phyloP scores from a whole-genome alignment of 352 stramenopile species.

The Phytopythium aichiense region DNA sequence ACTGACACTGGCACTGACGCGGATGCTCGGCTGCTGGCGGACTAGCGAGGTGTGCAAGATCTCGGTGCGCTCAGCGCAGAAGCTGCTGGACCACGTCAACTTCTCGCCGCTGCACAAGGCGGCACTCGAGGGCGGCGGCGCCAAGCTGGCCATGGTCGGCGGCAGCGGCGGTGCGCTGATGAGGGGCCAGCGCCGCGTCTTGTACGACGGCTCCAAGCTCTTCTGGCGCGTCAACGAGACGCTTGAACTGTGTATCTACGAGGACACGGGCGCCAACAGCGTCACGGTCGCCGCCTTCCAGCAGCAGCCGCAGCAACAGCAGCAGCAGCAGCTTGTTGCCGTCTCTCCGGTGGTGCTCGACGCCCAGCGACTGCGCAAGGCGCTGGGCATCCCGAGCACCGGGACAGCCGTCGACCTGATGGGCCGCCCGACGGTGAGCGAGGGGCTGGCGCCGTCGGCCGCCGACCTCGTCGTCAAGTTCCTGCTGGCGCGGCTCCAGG shows the following conservation, averaged over 20 bases:
- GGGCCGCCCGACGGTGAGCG: background rate
- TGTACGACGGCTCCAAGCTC: constrained; percentile 84
- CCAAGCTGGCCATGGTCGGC: constrained; percentile 9
- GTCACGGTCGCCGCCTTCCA: constrained; percentile 65
- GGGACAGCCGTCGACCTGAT: background rate
- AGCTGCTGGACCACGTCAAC: constrained; percentile 86
- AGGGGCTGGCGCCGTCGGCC: constrained; percentile 1
- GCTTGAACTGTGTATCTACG: constrained; percentile 79
- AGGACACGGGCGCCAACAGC: constrained; percentile 62
- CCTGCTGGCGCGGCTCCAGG: constrained; percentile 67
- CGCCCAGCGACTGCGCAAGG: constrained; percentile 35
- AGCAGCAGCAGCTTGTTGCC: constrained; percentile 14
- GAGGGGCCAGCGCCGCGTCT: constrained; percentile 41
- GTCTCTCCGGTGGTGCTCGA: constrained; percentile 58
- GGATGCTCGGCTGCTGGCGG: background rate
- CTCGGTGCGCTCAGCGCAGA: constrained; percentile 81
- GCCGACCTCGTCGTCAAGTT: constrained; percentile 61
- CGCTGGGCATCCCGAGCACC: constrained; percentile 2
- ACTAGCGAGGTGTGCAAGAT: constrained; percentile 86
- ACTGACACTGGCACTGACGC: background rate
- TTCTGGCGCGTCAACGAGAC: constrained; percentile 89
- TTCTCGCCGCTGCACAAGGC: constrained; percentile 86
- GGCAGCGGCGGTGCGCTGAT: constrained; percentile 10
- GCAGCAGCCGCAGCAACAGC: constrained; percentile 27
- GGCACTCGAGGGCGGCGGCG: constrained; percentile 47